Conservation (phyloP, 805 yeast species). For the Saccharomycopsis javanensis region DNA sequence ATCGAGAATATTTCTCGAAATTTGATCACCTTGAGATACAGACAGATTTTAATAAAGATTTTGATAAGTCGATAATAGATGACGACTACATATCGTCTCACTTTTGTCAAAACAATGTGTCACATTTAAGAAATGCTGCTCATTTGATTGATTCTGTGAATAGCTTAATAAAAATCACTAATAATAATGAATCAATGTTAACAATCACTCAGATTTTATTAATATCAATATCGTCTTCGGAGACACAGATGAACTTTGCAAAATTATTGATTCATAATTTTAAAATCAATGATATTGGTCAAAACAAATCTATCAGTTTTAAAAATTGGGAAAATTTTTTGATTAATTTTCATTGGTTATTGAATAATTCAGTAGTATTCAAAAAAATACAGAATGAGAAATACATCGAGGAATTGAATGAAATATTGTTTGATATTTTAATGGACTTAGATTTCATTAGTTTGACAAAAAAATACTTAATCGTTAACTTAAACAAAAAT, state of each 20-base stretch:
- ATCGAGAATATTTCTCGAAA: slow-evolving; percentile 11
- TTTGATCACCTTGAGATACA: slow-evolving; percentile 2
- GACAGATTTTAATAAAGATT: slow-evolving; percentile 8
- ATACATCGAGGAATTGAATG: slow-evolving; percentile 14
- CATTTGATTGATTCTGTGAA: slow-evolving; percentile 14
- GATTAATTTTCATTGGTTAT: slow-evolving; percentile 17
- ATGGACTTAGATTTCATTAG: slow-evolving; percentile 11
- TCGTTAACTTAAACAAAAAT: slow-evolving; percentile 13
- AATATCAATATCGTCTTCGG: slow-evolving; percentile 13
- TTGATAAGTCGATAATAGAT: slow-evolving; percentile 11
- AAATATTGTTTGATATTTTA: slow-evolving; percentile 16
- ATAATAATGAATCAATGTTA: slow-evolving; percentile 16
- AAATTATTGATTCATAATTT: slow-evolving; percentile 17
- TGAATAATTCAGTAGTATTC: slow-evolving; percentile 16
- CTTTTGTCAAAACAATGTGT: slow-evolving; percentile 13
- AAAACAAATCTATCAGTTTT: slow-evolving; percentile 1
- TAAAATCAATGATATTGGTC: slow-evolving; percentile 11
- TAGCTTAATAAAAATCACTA: slow-evolving; percentile 15
- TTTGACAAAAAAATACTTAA: slow-evolving; percentile 11
- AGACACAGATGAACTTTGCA: slow-evolving; percentile 18
- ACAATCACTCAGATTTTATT: slow-evolving; percentile 16
- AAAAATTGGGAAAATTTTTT: slow-evolving; percentile 17
- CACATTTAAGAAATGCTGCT: slow-evolving; percentile 5
- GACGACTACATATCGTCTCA: slow-evolving; percentile 12
- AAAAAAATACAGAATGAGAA: slow-evolving; percentile 12